Evolutionary conservation across 768 basidiomycete species (phyloP), one percentile per base, ranked within the genome.

Genomic region (Phanerochaete carnosa): DNA sequence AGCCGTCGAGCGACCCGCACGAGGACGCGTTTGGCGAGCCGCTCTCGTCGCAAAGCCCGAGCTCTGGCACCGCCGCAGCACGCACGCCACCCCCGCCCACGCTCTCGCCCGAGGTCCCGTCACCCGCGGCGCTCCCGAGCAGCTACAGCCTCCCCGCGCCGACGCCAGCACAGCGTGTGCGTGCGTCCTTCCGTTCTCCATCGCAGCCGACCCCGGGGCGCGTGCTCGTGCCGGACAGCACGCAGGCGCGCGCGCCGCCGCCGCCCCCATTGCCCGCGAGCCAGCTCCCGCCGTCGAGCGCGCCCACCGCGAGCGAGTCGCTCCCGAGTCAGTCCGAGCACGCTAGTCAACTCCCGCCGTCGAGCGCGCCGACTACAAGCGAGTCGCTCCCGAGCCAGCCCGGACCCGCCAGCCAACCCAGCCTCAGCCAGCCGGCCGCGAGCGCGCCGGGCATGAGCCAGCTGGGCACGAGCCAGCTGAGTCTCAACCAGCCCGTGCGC

Each of bases 201-300:
- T 56, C 55, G 12, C 16, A 26, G 22, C 45, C 56, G 12, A 23
- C 56, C 1, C 56, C 43, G 26, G 56, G 45, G 11, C 39, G 45
- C 19, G 54, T 55, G 33, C 54, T 55, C 37, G 54, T 55, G 5
- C 54, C 54, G 2, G 54, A 55, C 37, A 55, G 54, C 25, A 55
- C 54, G n/a, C 54, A 55, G 54, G 47, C 39, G 39, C 39, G 16
- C 13, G 47, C 23, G n/a, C n/a, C n/a, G n/a, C n/a, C n/a, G n/a
- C n/a, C n/a, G n/a, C n/a, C n/a, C n/a, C n/a, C n/a, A n/a, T n/a
- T n/a, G n/a, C n/a, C n/a, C 45, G 19, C 7, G 47, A 6, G 47
- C 28, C 22, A 25, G 47, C 47, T 49, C 22, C 47, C 47, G 47
- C 23, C 47, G 47, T 29, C 47, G 28, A 49, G 39, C 16, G 8